These are phyloP conservation scores for Selaginella moellendorffii DNA, from an alignment of 75 land plant genomes.

Conservation along the genomic window DNA sequence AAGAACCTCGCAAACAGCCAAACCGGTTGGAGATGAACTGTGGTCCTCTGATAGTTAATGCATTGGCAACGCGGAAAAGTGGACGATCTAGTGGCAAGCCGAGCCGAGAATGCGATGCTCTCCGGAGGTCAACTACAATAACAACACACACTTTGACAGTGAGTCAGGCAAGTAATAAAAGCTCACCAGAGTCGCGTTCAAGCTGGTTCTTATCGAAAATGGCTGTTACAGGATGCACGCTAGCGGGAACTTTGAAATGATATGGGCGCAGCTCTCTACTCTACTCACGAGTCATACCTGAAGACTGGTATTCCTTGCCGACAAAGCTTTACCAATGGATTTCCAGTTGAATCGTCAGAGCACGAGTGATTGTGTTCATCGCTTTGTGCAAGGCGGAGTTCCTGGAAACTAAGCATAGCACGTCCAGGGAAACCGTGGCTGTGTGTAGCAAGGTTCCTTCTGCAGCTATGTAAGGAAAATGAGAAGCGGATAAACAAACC, in stretches of 20 bases:
- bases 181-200: constrained; percentile 58
- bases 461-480: too few relatives aligned
- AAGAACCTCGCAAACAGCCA: too few relatives aligned
- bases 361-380: not conserved
- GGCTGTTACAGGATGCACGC: constrained; percentile 60
- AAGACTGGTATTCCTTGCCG: not conserved
- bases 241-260: constrained; percentile 63
- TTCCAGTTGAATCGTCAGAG: not conserved
- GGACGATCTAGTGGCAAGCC: constrained; percentile 89
- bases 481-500: too few relatives aligned
- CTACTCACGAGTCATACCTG: not conserved
- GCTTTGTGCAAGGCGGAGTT: not conserved
- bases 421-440: not conserved
- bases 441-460: not conserved
- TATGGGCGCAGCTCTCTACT: constrained; percentile 34
- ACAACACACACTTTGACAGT: too few relatives aligned
- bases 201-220: constrained; percentile 74
- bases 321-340: not conserved
- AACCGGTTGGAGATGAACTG: not conserved
- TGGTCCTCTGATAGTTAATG: constrained; percentile 30
- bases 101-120: constrained; percentile 44
- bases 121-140: constrained; percentile 58
- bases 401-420: not conserved
- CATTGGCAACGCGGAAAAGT: constrained; percentile 68
- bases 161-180: too few relatives aligned